A percentile compares a stretch with the other conserved stretches of the same genome.
phyloP scores from a whole-genome alignment of 2,329 filamentous ascomycete genomes.

The Fusarium liriodendri region DNA sequence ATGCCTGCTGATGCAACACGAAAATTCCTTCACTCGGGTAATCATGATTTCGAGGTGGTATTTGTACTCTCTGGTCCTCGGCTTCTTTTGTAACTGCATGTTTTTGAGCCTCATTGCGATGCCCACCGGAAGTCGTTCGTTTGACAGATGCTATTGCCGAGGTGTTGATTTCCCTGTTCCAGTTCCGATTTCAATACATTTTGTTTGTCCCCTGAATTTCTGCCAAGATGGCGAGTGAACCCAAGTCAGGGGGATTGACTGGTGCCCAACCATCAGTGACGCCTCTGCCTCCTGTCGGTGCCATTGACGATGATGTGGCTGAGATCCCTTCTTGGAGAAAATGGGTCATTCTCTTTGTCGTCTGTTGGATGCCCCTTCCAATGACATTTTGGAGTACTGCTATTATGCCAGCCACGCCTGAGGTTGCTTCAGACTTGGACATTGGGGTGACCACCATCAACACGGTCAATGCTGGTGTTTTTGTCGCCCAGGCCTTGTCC shows the following conservation, averaged over 20 bases:
- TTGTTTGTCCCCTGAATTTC: not conserved
- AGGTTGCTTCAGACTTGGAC: slow-evolving; percentile 30
- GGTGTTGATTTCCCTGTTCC: not conserved
- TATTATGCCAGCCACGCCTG: slow-evolving; percentile 39
- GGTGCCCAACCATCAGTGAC: not conserved
- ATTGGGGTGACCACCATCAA: slow-evolving; percentile 30
- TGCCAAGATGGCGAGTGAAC: slow-evolving; percentile 18
- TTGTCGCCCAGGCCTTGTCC: slow-evolving; percentile 39
- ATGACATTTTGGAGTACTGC: slow-evolving; percentile 45
- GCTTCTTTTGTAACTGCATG: not conserved
- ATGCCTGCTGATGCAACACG: not conserved
- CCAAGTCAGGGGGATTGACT: slow-evolving; percentile 14
- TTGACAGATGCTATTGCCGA: not conserved
- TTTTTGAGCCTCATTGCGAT: not conserved
- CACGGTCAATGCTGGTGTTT: slow-evolving; percentile 40
- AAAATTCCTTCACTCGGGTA: not conserved
- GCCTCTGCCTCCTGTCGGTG: not conserved
- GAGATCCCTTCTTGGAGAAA: slow-evolving; percentile 39
- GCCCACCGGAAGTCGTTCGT: not conserved
- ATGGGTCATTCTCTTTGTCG: slow-evolving; percentile 44
- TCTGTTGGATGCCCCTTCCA: slow-evolving; percentile 44
- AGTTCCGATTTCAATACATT: not conserved
- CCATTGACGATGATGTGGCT: slow-evolving; percentile 38
- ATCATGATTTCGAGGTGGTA: not conserved
- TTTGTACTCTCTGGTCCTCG: not conserved